These are phyloP conservation scores for Linaria vulgaris DNA, from an alignment of 257 asterid species.

Conservation along the genomic window DNA sequence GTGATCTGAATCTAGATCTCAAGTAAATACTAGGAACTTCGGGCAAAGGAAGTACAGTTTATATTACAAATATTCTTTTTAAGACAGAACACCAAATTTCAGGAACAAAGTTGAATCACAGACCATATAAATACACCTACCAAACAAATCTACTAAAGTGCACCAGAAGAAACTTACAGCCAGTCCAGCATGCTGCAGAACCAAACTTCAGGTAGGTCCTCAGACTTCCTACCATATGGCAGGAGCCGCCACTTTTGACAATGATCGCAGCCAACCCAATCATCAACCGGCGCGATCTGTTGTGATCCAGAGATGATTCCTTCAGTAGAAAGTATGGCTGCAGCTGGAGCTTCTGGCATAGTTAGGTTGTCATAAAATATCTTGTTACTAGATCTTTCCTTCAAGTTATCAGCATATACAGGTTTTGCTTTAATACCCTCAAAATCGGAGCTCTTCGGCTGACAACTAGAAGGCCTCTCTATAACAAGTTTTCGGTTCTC, in stretches of 20 bases:
- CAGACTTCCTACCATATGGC: slow-evolving; percentile 56
- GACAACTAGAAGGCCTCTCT: slow-evolving; percentile 40
- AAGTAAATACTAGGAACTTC: slow-evolving; percentile 5
- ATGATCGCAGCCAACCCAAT: slow-evolving; percentile 80
- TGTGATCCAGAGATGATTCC: slow-evolving; percentile 36
- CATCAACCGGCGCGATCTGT: slow-evolving; percentile 50
- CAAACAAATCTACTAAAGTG: slow-evolving; percentile 11
- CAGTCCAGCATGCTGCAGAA: slow-evolving; percentile 79
- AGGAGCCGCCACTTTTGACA: slow-evolving; percentile 78
- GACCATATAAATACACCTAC: background rate
- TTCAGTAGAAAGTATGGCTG: slow-evolving; percentile 32
- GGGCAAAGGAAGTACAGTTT: slow-evolving; percentile 3
- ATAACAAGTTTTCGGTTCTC: slow-evolving; percentile 32
- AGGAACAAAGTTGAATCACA: slow-evolving; percentile 5
- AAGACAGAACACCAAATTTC: slow-evolving; percentile 15
- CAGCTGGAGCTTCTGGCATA: slow-evolving; percentile 40
- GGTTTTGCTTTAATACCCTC: slow-evolving; percentile 41
- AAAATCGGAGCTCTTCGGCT: slow-evolving; percentile 42
- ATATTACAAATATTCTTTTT: slow-evolving; percentile 3
- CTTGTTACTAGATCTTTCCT: slow-evolving; percentile 37
- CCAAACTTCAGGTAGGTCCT: slow-evolving; percentile 74
- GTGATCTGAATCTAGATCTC: slow-evolving; percentile 5
- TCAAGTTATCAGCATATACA: slow-evolving; percentile 41
- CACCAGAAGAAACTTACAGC: slow-evolving; percentile 72
- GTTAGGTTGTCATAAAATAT: slow-evolving; percentile 37